phyloP scores from a whole-genome alignment of 352 stramenopile genomes.

The Nothophytophthora sp. region DNA sequence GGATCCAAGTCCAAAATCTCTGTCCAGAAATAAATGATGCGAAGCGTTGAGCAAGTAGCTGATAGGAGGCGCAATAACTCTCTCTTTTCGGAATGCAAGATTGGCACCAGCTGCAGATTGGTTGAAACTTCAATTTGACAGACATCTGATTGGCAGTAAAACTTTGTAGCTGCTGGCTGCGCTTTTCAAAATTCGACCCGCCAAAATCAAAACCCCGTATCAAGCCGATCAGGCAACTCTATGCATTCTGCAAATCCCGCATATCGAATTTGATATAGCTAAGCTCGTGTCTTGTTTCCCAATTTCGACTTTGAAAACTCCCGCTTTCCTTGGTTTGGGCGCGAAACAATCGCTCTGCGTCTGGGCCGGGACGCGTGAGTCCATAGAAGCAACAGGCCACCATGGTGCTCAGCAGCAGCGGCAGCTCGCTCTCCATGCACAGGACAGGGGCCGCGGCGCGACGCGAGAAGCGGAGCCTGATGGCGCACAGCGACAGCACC shows the following conservation, averaged over 20 bases:
- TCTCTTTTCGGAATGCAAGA: no score
- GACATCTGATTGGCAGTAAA: no score
- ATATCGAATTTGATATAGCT: slow-evolving; percentile 1
- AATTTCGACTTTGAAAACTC: slow-evolving; percentile 4
- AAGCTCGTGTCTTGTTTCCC: neutral
- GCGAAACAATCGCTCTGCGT: slow-evolving; percentile 6
- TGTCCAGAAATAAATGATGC: no score
- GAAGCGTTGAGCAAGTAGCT: no score
- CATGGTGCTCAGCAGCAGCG: slow-evolving; percentile 27
- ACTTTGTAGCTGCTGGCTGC: no score
- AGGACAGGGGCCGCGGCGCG: no score
- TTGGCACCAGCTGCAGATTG: no score
- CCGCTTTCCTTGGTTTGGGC: no score
- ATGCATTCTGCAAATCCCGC: neutral
- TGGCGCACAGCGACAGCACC: slow-evolving; percentile 14
- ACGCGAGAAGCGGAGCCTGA: slow-evolving; percentile 20
- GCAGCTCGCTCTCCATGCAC: slow-evolving; percentile 30
- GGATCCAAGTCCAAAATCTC: no score
- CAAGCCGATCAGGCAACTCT: neutral
- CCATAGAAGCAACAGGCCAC: neutral
- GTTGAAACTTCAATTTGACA: no score
- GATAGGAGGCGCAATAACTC: no score
- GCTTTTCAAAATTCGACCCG: slow-evolving; percentile 10
- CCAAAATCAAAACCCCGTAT: neutral
- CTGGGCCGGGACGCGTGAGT: slow-evolving; percentile 15